Evolutionary conservation across 805 yeast genomes (phyloP).

Genomic region (Zygosaccharomyces lentus): DNA sequence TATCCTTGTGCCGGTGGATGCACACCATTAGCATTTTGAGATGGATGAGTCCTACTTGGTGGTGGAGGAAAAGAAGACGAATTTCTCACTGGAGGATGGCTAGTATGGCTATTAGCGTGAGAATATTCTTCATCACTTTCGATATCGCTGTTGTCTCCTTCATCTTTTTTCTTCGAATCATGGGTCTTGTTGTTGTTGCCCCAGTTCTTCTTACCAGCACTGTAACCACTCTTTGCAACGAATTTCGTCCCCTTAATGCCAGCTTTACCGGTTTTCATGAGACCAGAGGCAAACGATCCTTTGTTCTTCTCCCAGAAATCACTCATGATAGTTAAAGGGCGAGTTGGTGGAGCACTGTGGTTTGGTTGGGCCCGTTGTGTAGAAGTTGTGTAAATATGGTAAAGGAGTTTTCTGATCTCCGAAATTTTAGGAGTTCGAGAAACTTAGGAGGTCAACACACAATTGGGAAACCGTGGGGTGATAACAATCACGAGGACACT

Average conservation of each 20-base stretch:
- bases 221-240: constrained; percentile 40
- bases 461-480: not conserved
- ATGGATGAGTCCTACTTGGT: constrained; percentile 20
- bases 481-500: not conserved
- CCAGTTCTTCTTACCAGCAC: constrained; percentile 37
- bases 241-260: constrained; percentile 39
- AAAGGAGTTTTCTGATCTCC: not conserved
- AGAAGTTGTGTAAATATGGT: not conserved
- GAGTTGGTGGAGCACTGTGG: not conserved
- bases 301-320: constrained; percentile 43
- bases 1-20: constrained; percentile 5
- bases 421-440: not conserved
- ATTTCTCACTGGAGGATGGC: constrained; percentile 1
- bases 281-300: constrained; percentile 37
- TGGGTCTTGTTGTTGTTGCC: constrained; percentile 18
- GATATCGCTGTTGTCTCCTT: constrained; percentile 7
- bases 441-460: not conserved
- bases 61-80: constrained; percentile 37
- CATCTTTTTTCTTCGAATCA: constrained; percentile 6
- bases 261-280: constrained; percentile 36
- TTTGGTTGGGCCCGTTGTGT: not conserved
- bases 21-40: not conserved
- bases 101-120: constrained; percentile 2
- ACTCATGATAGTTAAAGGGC: constrained; percentile 19
- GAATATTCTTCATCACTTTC: constrained; percentile 21